phyloP scores from a whole-genome alignment of 352 stramenopile genomes.

The Chrysophaeum taylorii region DNA sequence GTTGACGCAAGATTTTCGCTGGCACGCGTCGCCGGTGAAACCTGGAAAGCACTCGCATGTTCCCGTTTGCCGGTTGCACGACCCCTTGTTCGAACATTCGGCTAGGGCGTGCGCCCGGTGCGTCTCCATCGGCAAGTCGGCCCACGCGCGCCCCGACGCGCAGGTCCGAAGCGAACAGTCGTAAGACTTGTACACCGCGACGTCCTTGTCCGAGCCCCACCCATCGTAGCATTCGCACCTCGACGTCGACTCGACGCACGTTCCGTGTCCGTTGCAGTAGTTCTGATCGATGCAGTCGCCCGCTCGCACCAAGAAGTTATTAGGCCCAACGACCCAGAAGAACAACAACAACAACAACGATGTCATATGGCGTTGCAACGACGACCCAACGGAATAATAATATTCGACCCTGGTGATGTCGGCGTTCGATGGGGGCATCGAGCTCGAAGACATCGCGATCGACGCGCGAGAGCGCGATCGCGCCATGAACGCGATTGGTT shows the following conservation, averaged over 20 bases:
- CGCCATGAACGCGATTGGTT: too few relatives aligned
- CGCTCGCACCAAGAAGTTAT: too few relatives aligned
- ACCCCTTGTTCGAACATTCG: constrained; percentile 39
- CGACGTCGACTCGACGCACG: constrained; percentile 63
- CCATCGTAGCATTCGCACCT: constrained; percentile 52
- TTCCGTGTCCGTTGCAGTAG: constrained; percentile 74
- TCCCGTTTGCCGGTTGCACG: constrained; percentile 17
- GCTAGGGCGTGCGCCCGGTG: constrained; percentile 33
- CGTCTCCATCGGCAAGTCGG: constrained; percentile 36
- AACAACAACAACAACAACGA: too few relatives aligned
- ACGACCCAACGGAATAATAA: too few relatives aligned
- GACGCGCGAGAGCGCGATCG: too few relatives aligned
- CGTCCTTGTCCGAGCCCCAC: constrained; percentile 62
- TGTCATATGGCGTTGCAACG: too few relatives aligned
- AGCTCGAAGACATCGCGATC: too few relatives aligned
- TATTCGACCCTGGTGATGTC: too few relatives aligned
- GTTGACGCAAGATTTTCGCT: constrained; percentile 72
- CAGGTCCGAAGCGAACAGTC: constrained; percentile 64
- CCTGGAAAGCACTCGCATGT: constrained; percentile 54
- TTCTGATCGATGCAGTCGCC: constrained; percentile 50
- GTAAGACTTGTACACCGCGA: constrained; percentile 56
- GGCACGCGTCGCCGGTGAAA: constrained; percentile 75
- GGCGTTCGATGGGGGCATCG: too few relatives aligned
- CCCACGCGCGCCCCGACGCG: constrained; percentile 38
- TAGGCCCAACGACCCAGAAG: too few relatives aligned